Evolutionary conservation across 768 basidiomycete genomes (phyloP).

Genomic region (Termitomyces sp.): DNA sequence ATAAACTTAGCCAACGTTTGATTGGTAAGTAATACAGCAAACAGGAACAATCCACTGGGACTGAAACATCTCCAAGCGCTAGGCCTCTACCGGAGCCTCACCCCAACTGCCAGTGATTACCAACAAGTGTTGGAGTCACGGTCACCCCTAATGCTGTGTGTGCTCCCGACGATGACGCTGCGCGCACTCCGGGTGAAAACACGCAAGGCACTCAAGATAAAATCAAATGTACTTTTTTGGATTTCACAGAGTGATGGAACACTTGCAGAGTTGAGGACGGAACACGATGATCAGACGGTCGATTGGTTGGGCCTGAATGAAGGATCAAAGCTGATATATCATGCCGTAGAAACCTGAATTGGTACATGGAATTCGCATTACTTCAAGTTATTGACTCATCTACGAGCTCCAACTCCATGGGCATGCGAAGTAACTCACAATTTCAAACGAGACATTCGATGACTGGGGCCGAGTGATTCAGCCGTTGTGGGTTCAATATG

Average conservation of each 20-base stretch:
- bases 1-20: conserved; percentile 59
- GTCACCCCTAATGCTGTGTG: conserved; percentile 40
- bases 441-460: too few species aligned
- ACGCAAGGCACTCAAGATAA: conserved; percentile 43
- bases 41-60: neutral
- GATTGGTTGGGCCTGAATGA: conserved; percentile 75
- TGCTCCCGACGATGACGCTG: conserved; percentile 68
- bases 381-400: neutral
- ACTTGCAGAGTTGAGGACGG: conserved; percentile 42
- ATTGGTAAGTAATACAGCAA: conserved; percentile 43
- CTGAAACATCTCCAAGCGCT: conserved; percentile 11
- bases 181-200: conserved; percentile 63
- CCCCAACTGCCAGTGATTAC: conserved; percentile 1
- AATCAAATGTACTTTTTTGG: conserved; percentile 47
- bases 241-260: conserved; percentile 48
- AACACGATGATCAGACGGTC: conserved; percentile 50
- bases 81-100: conserved; percentile 10
- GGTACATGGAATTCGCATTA: neutral
- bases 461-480: too few species aligned
- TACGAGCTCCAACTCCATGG: neutral
- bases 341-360: conserved; percentile 15
- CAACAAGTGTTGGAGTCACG: conserved; percentile 16
- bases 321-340: conserved; percentile 38
- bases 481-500: too few species aligned
- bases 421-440: neutral